phyloP scores from a whole-genome alignment of 495 filamentous ascomycete genomes.

The Penicillium lividum region DNA sequence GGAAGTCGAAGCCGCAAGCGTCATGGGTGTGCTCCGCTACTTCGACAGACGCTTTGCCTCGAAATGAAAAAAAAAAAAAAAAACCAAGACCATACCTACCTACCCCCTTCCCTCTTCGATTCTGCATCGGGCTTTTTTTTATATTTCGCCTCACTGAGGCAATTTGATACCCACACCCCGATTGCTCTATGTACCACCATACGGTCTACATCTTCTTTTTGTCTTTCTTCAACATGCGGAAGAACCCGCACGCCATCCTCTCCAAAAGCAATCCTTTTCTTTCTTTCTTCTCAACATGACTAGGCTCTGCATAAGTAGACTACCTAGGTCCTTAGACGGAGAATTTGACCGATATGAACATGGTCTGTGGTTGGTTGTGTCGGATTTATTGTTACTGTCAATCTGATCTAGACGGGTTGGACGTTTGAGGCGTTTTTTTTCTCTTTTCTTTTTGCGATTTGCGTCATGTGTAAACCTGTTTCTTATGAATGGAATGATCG shows the following conservation, averaged over 20 bases:
- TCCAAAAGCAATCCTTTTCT: conserved; percentile 24
- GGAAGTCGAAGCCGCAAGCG: conserved; percentile 82
- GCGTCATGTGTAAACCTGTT: conserved; percentile 27
- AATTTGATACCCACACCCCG: conserved; percentile 47
- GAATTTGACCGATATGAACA: conserved; percentile 28
- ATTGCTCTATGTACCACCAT: conserved; percentile 34
- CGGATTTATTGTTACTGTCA: conserved; percentile 6
- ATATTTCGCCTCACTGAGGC: conserved; percentile 11
- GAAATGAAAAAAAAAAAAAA: conserved; percentile 33
- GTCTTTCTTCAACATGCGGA: not conserved
- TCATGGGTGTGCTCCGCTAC: conserved; percentile 80
- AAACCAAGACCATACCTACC: not conserved
- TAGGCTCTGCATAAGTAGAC: conserved; percentile 6
- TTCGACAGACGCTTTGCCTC: conserved; percentile 75
- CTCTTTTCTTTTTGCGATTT: conserved; percentile 10
- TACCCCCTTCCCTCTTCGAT: conserved; percentile 16
- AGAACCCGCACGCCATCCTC: not conserved
- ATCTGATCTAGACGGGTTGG: conserved; percentile 20
- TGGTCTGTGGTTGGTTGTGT: conserved; percentile 24
- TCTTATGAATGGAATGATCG: conserved; percentile 30
- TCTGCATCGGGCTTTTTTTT: conserved; percentile 24
- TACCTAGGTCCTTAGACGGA: not conserved
- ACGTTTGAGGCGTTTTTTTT: conserved; percentile 20
- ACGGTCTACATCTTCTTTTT: conserved; percentile 17
- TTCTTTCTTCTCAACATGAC: not conserved